Evolutionary conservation across 2,329 filamentous ascomycete genomes (phyloP).

Genomic region (Arthroderma sp.): DNA sequence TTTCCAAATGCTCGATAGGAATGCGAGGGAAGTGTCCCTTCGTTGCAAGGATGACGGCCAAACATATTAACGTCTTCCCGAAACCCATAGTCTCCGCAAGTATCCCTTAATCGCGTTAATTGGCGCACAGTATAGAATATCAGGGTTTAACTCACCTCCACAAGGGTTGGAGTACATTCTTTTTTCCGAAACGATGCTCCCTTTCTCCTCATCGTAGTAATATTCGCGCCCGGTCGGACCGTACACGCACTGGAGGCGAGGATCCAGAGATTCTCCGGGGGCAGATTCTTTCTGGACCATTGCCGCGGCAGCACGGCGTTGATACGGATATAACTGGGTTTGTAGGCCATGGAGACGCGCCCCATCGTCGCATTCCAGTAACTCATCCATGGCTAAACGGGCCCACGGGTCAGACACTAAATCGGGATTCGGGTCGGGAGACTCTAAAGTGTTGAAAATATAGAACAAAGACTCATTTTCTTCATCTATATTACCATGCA

Average conservation of each 20-base stretch:
- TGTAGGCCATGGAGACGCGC: constrained; percentile 25
- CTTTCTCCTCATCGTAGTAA: constrained; percentile 57
- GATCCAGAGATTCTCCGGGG: constrained; percentile 54
- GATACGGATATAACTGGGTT: constrained; percentile 62
- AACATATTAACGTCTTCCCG: constrained; percentile 80
- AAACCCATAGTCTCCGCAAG: constrained; percentile 39
- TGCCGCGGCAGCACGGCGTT: constrained; percentile 61
- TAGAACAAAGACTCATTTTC: constrained; percentile 37
- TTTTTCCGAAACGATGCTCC: constrained; percentile 50
- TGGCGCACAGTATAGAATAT: constrained; percentile 1
- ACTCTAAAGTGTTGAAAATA: constrained; percentile 36
- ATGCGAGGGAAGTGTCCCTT: constrained; percentile 52
- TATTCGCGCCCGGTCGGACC: constrained; percentile 52
- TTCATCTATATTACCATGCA: constrained; percentile 3
- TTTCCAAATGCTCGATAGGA: constrained; percentile 46
- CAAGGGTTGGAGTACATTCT: constrained; percentile 58
- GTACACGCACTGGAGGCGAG: constrained; percentile 48
- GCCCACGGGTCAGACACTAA: constrained; percentile 21
- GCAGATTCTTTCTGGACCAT: constrained; percentile 74
- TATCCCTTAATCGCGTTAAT: constrained; percentile 19
- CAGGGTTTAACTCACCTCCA: constrained; percentile 44
- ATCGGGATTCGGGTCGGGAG: constrained; percentile 24
- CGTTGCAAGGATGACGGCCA: constrained; percentile 65
- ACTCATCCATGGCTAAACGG: constrained; percentile 23
- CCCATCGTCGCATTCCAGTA: constrained; percentile 15